These are phyloP conservation scores for Kodamaea ohmeri DNA, from an alignment of 1,139 yeast genomes.

Conservation along the genomic window DNA sequence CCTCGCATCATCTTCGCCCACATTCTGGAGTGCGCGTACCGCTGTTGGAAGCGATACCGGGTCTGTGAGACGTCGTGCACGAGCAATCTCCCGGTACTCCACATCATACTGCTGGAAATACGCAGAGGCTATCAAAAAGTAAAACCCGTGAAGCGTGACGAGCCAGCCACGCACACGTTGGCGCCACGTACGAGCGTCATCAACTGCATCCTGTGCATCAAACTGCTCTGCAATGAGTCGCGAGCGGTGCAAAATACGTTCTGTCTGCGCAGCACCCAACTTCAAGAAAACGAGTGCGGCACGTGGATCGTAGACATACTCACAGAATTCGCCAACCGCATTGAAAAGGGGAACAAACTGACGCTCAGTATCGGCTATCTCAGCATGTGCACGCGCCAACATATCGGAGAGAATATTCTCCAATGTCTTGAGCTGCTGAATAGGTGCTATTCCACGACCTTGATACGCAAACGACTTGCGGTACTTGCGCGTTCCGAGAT, in stretches of 20 bases:
- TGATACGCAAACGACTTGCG: constrained; percentile 16
- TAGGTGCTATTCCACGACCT: constrained; percentile 18
- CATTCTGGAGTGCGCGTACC: constrained; percentile 8
- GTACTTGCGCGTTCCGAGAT: constrained; percentile 30
- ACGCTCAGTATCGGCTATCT: constrained; percentile 49
- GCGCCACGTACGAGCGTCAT: constrained; percentile 17
- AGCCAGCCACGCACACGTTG: constrained; percentile 46
- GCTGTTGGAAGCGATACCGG: constrained; percentile 9
- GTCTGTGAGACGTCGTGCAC: constrained; percentile 10
- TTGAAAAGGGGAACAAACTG: constrained; percentile 40
- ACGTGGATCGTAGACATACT: constrained; percentile 49
- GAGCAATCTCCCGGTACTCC: constrained; percentile 33
- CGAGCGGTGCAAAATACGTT: constrained; percentile 25
- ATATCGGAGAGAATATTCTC: constrained; percentile 65
- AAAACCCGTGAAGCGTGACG: constrained; percentile 69
- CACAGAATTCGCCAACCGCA: constrained; percentile 64
- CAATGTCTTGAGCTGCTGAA: constrained; percentile 54
- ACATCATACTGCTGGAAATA: constrained; percentile 61
- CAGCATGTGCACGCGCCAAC: constrained; percentile 52
- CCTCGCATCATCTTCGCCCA: constrained; percentile 14
- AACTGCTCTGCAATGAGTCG: constrained; percentile 20
- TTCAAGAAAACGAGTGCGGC: constrained; percentile 47
- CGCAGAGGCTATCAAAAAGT: constrained; percentile 78
- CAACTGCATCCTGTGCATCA: constrained; percentile 24
- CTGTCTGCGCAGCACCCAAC: constrained; percentile 35